Percentiles rank a stretch among this genome's conserved stretches.
phyloP scores from a whole-genome alignment of 352 stramenopile genomes.

The Globisporangium paddicum region DNA sequence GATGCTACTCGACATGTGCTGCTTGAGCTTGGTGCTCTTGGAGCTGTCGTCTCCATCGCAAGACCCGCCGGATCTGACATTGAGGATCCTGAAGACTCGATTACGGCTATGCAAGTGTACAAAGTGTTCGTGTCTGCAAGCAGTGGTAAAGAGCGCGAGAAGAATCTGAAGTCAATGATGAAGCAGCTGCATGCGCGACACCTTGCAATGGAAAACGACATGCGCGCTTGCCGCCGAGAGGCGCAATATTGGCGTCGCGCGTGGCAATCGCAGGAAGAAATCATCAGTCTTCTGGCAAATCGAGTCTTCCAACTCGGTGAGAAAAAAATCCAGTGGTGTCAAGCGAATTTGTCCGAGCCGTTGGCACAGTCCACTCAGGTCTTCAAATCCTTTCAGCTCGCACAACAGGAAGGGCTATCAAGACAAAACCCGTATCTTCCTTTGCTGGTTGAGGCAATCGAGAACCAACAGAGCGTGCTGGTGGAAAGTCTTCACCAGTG shows the following conservation, averaged over 20 bases:
- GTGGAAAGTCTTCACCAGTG: conserved; percentile 22
- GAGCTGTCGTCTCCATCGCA: conserved; percentile 22
- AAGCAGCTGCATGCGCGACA: conserved; percentile 30
- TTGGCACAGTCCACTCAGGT: conserved; percentile 22
- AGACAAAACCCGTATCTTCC: conserved; percentile 35
- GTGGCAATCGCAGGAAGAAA: conserved; percentile 29
- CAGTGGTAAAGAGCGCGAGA: conserved; percentile 29
- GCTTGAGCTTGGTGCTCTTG: conserved; percentile 32
- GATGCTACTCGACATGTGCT: conserved; percentile 20
- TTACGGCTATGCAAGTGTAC: conserved; percentile 23
- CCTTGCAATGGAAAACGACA: conserved; percentile 20
- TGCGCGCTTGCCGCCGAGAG: conserved; percentile 18
- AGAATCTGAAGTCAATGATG: conserved; percentile 28
- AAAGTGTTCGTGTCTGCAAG: conserved; percentile 19
- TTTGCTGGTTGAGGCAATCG: conserved; percentile 24
- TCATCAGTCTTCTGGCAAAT: conserved; percentile 16
- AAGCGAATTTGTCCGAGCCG: conserved; percentile 20
- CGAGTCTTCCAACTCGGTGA: conserved; percentile 19
- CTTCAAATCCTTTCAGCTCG: conserved; percentile 25
- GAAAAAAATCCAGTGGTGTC: conserved; percentile 35
- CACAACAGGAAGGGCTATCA: conserved; percentile 23
- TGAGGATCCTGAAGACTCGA: background rate
- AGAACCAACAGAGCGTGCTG: conserved; percentile 20
- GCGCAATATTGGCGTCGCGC: conserved; percentile 28
- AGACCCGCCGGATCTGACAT: background rate